These are phyloP conservation scores for Mortierella sp. DNA, from an alignment of 371 early-diverging fungal genomes.

Conservation along the genomic window DNA sequence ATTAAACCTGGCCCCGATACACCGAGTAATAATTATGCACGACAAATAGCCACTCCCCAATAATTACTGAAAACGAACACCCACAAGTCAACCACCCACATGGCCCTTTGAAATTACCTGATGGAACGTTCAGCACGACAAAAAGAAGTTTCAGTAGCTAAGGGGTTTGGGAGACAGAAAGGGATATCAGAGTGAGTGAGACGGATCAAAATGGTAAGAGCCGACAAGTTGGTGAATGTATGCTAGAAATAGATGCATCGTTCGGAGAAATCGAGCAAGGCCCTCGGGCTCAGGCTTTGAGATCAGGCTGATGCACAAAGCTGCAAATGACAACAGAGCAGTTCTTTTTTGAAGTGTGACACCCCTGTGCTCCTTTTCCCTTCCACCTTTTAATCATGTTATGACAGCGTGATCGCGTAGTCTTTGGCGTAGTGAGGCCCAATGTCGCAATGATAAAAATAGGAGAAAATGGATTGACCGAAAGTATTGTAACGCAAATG, in stretches of 20 bases:
- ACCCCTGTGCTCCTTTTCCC: constrained; percentile 14
- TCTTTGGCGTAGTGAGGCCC: background rate
- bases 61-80: background rate
- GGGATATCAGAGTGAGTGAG: background rate
- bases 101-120: background rate
- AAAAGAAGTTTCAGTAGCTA: background rate
- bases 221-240: background rate
- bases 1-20: background rate
- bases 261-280: background rate
- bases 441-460: constrained; percentile 4
- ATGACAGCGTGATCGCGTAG: constrained; percentile 9
- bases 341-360: constrained; percentile 5
- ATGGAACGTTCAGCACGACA: background rate
- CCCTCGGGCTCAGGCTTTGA: background rate
- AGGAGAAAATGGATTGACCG: background rate
- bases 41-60: background rate
- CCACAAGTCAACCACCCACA: background rate
- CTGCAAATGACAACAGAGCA: background rate
- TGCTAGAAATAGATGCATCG: background rate
- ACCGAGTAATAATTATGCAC: background rate
- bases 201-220: background rate
- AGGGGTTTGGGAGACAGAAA: background rate
- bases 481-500: background rate
- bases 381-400: constrained; percentile 1
- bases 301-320: background rate